These are phyloP conservation scores for Sarocladium strictum DNA, from an alignment of 2,329 filamentous ascomycete genomes.

Conservation along the genomic window DNA sequence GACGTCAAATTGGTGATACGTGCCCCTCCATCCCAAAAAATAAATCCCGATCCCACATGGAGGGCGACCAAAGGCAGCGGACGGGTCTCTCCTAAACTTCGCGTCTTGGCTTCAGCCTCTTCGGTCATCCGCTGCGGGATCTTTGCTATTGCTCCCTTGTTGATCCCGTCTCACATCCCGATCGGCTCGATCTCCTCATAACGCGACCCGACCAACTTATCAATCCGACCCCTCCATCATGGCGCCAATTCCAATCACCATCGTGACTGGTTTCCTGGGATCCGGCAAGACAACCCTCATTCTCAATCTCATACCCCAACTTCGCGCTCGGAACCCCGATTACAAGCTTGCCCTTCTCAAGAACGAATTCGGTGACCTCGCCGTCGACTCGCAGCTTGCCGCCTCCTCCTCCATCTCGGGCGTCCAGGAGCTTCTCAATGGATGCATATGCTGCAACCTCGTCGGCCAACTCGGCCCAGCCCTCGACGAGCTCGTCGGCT, in stretches of 20 bases:
- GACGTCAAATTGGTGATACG: slow-evolving; percentile 15
- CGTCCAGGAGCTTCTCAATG: slow-evolving; percentile 88
- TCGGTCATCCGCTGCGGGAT: neutral
- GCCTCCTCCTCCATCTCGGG: slow-evolving; percentile 76
- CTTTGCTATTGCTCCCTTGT: neutral
- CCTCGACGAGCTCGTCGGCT: slow-evolving; percentile 62
- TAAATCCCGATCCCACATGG: neutral
- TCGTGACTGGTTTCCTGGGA: slow-evolving; percentile 92
- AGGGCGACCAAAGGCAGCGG: neutral
- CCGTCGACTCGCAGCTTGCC: slow-evolving; percentile 88
- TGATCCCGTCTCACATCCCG: neutral
- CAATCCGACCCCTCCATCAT: slow-evolving; percentile 28
- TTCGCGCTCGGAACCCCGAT: slow-evolving; percentile 60
- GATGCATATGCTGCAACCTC: slow-evolving; percentile 98
- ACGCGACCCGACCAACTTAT: neutral
- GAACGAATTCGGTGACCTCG: slow-evolving; percentile 95
- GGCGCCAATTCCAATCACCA: slow-evolving; percentile 80
- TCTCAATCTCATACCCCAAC: slow-evolving; percentile 87
- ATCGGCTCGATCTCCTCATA: neutral
- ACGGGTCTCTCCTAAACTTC: neutral
- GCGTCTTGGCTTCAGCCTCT: neutral
- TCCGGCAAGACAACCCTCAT: slow-evolving; percentile 96
- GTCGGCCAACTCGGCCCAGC: slow-evolving; percentile 85
- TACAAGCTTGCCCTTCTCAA: slow-evolving; percentile 95
- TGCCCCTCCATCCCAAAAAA: slow-evolving; percentile 2